Base-by-base conservation (phyloP, 106 monocot species). In the Hemerocallis citrina region DNA sequence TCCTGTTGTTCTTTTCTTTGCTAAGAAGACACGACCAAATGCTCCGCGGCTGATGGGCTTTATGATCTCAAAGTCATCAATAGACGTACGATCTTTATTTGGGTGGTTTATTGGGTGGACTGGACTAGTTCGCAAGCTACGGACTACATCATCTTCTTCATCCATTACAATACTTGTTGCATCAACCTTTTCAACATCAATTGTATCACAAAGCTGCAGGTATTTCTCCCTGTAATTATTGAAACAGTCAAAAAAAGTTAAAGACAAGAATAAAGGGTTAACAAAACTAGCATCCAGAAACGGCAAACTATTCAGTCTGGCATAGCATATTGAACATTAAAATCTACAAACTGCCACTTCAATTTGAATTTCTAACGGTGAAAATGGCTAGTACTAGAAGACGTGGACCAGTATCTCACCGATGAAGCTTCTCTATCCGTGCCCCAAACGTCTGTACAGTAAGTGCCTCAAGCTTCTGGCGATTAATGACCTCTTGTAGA, bases 1-100 rank as follows among this genome's bases (percentile, higher is more conserved):
- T 20, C 98, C 98, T 23, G 98, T 99, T 46, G 88, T 92, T 85
- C 84, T 79, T 75, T 99, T 99, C 82, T 92, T 92, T 34, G 98
- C 98, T 63, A 99, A 71, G 64, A 99, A 99, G 70, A 99, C 98
- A 43, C 98, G 80, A 45, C 98, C 98, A 85, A 88, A 99, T 66
- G 98, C 98, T 35, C 98, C 98, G 63, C 98, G 87, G 36, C 98
- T 99, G 40, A 99, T 99, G 21, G 92, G 98, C 58, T 99, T 99
- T 42, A 99, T 91, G 64, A 99, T 99, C 73, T 88, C 98, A 76
- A 99, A 99, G 65, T 99, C 88, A 75, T 99, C 92, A 59, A 99
- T 99, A 35, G 98, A 92, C 54, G 92, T 99, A 15, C 98, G 74
- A 45, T 99, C 92, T 48, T 88, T 86, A n/a, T n/a, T n/a, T n/a